phyloP scores from a whole-genome alignment of 2,329 filamentous ascomycete genomes.

The Trichoderma pleuroti region DNA sequence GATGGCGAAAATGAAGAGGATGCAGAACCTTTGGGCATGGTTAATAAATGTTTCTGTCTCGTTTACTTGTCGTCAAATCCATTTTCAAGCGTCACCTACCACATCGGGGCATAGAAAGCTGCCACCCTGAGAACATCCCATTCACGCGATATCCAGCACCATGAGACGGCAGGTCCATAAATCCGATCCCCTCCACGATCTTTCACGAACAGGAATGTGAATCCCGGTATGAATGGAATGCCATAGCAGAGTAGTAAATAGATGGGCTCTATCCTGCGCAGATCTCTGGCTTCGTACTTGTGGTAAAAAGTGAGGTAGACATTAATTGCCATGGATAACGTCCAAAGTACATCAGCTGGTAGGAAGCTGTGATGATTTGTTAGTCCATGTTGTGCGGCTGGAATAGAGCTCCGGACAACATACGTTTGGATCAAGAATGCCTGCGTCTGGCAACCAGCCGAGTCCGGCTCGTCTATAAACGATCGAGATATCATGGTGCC shows the following conservation, averaged over 20 bases:
- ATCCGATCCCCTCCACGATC: constrained; percentile 48
- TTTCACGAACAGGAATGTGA: constrained; percentile 60
- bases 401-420: constrained; percentile 26
- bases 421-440: constrained; percentile 72
- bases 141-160: constrained; percentile 67
- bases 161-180: constrained; percentile 69
- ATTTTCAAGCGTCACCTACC: constrained; percentile 28
- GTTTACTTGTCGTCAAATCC: neutral
- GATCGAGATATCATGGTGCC: constrained; percentile 62
- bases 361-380: constrained; percentile 57
- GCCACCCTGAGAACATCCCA: constrained; percentile 67
- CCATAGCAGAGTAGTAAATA: constrained; percentile 68
- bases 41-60: neutral
- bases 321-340: constrained; percentile 73
- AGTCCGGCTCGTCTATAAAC: constrained; percentile 44
- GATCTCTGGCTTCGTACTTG: constrained; percentile 58
- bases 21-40: constrained; percentile 17
- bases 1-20: constrained; percentile 23
- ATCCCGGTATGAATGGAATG: constrained; percentile 60
- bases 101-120: constrained; percentile 66
- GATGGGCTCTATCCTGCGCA: constrained; percentile 62
- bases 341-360: constrained; percentile 69
- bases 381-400: neutral
- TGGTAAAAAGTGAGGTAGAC: constrained; percentile 74
- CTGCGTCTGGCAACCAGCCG: constrained; percentile 60